Evolutionary conservation across 2,329 filamentous ascomycete genomes (phyloP), one percentile per base, ranked within the genome.

Genomic region (Zymoseptoria pseudotritici): DNA sequence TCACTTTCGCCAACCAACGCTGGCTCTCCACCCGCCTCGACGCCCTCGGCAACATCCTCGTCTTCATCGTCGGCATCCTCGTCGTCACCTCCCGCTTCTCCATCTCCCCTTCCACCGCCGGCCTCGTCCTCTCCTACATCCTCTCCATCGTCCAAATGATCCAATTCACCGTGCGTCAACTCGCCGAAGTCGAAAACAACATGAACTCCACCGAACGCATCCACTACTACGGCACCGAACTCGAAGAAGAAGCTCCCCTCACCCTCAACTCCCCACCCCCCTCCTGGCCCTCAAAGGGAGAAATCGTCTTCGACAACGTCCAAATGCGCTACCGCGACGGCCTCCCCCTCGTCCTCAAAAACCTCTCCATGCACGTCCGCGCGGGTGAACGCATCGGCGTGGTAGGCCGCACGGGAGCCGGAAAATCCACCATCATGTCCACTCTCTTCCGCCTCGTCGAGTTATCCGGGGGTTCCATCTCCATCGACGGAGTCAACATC

Each of bases 191-290:
- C 8, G 93, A 97, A 75, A 97, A 97, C 76, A 91, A 92, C 71
- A 97, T 97, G 93, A 97, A 97, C 73, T 87, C 92, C 0, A 94
- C 95, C 0, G 93, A 97, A 76, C 87, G 94, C 55, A 80, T 97
- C 36, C 86, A 91, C 72, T 91, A 96, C 77, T 97, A 97, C 72
- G 92, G 90, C 58, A 90, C 85, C 0, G 76, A 90, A 66, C 83
- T 99, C 4, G 91, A 96, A 64, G 88, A 96, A 71, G 94, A 97
- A 74, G 90, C 93, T 0, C 90, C 92, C 0, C 80, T 92, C 1
- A 89, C 92, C 68, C 87, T 90, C 36, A 75, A 74, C 51, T 84
- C 91, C 4, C 84, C 96, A 2, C 83, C 85, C 19, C 77, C 84
- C 0, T 82, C 81, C 20, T 99, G 94, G 94, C 94, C 94, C 0